Conservation (phyloP, 106 monocot genomes). For the Dioscorea zingiberensis region DNA sequence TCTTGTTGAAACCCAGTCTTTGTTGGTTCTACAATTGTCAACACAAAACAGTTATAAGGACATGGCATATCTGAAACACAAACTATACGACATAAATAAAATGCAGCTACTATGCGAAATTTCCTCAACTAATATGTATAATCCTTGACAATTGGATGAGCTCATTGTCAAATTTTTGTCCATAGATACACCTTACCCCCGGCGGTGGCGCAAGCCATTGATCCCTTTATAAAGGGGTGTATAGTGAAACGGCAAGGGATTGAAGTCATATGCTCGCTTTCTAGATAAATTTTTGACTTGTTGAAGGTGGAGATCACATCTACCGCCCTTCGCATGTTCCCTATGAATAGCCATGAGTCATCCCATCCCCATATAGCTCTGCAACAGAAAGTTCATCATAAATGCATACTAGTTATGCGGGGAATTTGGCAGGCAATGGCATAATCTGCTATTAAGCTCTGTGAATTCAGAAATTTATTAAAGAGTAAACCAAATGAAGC, state of each 20-base stretch:
- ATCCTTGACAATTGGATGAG: no score
- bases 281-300: conserved; percentile 21
- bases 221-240: conserved; percentile 46
- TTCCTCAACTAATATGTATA: no score
- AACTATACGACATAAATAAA: no score
- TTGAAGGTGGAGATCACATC: conserved; percentile 50
- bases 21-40: no score
- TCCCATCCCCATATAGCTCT: conserved; percentile 99
- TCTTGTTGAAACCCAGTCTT: no score
- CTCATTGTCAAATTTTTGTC: conserved; percentile 18
- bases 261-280: conserved; percentile 58
- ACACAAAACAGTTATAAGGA: no score
- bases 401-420: background rate
- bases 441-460: no score
- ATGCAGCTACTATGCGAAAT: no score
- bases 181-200: conserved; percentile 77
- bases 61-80: no score
- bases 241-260: conserved; percentile 64
- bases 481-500: no score
- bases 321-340: conserved; percentile 59
- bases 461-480: no score
- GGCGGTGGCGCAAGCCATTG: conserved; percentile 51
- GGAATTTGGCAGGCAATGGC: no score
- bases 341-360: conserved; percentile 59
- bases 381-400: background rate